A percentile compares a stretch with the other conserved stretches of the same genome.
phyloP scores from a whole-genome alignment of 2,329 filamentous ascomycete genomes.

The Fusarium poae region DNA sequence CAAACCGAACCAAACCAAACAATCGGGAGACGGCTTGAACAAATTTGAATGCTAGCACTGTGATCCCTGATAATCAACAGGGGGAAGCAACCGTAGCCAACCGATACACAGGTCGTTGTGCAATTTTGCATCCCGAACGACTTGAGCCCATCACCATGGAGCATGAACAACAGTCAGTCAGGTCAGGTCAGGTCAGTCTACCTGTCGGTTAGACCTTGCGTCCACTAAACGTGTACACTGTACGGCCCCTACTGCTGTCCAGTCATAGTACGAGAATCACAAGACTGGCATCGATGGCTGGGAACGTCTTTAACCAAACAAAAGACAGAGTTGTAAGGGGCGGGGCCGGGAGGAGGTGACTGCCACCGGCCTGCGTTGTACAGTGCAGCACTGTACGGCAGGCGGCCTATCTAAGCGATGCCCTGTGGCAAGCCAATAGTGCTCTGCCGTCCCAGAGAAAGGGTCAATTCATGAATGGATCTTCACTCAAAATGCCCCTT shows the following conservation, averaged over 20 bases:
- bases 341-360: slow-evolving; percentile 32
- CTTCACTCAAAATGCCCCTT: slow-evolving; percentile 26
- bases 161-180: background rate
- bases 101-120: background rate
- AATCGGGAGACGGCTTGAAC: slow-evolving; percentile 27
- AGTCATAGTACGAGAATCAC: slow-evolving; percentile 22
- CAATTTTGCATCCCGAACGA: background rate
- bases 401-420: background rate
- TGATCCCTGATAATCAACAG: slow-evolving; percentile 5
- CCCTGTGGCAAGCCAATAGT: slow-evolving; percentile 24
- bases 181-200: background rate
- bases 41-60: background rate
- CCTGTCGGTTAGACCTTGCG: background rate
- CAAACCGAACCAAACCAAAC: slow-evolving; percentile 32
- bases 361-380: slow-evolving; percentile 13
- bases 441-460: background rate
- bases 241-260: background rate
- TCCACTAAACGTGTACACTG: background rate
- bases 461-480: slow-evolving; percentile 32
- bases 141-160: background rate
- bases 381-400: background rate
- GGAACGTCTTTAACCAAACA: slow-evolving; percentile 22
- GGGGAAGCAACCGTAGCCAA: background rate
- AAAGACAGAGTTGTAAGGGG: slow-evolving; percentile 18
- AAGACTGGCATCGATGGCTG: slow-evolving; percentile 18